These are phyloP conservation scores for Lactifluus rugatus DNA, from an alignment of 768 basidiomycete species.

Conservation along the genomic window DNA sequence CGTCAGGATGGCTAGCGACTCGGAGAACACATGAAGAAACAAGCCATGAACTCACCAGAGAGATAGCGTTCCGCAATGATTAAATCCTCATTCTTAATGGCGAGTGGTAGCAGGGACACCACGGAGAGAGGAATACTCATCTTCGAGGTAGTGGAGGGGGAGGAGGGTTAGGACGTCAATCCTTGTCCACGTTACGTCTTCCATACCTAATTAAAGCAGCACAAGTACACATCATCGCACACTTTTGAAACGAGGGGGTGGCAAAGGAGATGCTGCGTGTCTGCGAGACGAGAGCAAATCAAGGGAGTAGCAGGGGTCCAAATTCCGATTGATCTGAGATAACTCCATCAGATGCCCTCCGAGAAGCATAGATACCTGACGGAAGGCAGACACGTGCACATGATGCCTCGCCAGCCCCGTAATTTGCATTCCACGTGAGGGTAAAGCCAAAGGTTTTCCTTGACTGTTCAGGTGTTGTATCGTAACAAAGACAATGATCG, in stretches of 20 bases:
- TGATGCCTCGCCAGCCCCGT: background rate
- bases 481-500: background rate
- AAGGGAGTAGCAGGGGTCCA: conserved; percentile 1
- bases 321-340: background rate
- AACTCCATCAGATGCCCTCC: background rate
- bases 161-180: background rate
- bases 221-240: background rate
- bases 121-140: background rate
- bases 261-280: background rate
- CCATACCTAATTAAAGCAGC: conserved; percentile 4
- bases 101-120: background rate
- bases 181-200: background rate
- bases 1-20: background rate
- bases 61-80: conserved; percentile 5
- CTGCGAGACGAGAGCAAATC: background rate
- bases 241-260: background rate
- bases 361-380: background rate
- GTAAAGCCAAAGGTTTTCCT: background rate
- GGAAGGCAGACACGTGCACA: background rate
- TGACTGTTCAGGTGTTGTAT: background rate
- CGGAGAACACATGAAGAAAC: background rate
- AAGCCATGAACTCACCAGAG: background rate
- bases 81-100: background rate
- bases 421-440: background rate
- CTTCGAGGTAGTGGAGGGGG: background rate